A percentile compares a stretch with the other conserved stretches of the same genome.
phyloP scores from a whole-genome alignment of 2,329 filamentous ascomycete genomes.

The Colletotrichum endophyticum region DNA sequence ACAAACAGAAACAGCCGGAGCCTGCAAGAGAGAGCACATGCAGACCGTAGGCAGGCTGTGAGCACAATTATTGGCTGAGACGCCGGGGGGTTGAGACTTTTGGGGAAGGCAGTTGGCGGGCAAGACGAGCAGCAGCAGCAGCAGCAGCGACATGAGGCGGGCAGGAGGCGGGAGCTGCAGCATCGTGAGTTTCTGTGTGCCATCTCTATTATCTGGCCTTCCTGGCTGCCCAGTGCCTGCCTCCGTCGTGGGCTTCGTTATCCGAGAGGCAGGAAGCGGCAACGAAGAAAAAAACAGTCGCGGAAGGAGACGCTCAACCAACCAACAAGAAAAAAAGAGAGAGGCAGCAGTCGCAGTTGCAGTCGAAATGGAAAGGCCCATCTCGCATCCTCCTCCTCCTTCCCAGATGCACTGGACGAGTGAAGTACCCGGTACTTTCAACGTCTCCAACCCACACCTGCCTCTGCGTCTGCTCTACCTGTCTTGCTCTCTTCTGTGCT shows the following conservation, averaged over 20 bases:
- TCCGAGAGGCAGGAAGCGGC: not conserved
- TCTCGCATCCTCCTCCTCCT: conserved; percentile 1
- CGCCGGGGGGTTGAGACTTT: not conserved
- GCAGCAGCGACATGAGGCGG: not conserved
- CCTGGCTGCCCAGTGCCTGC: not conserved
- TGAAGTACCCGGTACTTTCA: conserved; percentile 9
- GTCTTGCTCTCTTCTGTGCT: not conserved
- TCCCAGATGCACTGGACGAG: not conserved
- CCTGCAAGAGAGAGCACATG: conserved; percentile 3
- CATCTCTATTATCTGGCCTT: not conserved
- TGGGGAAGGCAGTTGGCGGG: not conserved
- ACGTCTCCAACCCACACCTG: not conserved
- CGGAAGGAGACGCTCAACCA: not conserved
- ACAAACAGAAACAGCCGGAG: conserved; percentile 10
- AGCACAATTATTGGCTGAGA: conserved; percentile 5
- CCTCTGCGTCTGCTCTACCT: not conserved
- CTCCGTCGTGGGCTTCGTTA: not conserved
- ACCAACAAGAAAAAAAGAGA: not conserved
- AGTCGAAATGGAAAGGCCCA: conserved; percentile 11
- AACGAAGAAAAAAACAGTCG: not conserved
- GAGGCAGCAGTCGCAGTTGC: not conserved
- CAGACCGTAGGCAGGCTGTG: not conserved
- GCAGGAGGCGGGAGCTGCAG: not conserved
- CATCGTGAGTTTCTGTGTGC: conserved; percentile 7
- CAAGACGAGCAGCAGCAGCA: not conserved